Base-by-base conservation (phyloP, 495 filamentous ascomycete species). In the Lasiosphaeria hispida region DNA sequence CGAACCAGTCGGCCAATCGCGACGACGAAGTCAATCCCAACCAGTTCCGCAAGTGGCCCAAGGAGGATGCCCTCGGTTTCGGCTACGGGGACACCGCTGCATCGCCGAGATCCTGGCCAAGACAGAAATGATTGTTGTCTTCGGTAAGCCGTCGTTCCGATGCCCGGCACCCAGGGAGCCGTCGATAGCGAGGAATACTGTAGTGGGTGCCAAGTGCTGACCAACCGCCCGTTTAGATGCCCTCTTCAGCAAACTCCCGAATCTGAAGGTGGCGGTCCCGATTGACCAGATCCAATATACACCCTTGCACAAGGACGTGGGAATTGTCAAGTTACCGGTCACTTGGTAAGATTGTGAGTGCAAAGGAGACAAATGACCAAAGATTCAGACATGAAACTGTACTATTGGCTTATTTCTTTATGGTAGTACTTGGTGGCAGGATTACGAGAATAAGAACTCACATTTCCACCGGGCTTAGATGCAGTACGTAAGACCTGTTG, bases 51-150 rank as follows among this genome's bases (percentile, higher is more conserved):
- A 63, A 64, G 59, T 68, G 67, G 61, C 62, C 65, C 14, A 50
- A 57, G 37, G 60, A 75, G 18, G 63, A 73, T 15, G 65, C 71
- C 13, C 63, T 80, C 7, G 75, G 77, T 1, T 78, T 72, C 54
- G 77, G 77, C 3, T 77, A 61, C 47, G 77, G 77, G 9, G 49
- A 61, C 77, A 80, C 59, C 65, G 74, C 13, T 79, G 77, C 60
- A 71, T 77, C 14, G 77, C 69, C 4, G 77, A 79, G 60, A 63
- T 60, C 47, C 53, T 78, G 5, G 72, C 76, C 7, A 74, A 74
- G 52, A 51, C 64, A 2, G 75, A 76, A 53, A 55, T 78, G 36
- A 64, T 47, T 34, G 67, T 69, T 48, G 72, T 72, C 8, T 75
- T 77, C 69, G 60, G 72, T 76, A 52, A 68, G 73, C 62, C 13